Evolutionary conservation across 306 rosid species (phyloP).

Genomic region (Gillenia trifoliata): DNA sequence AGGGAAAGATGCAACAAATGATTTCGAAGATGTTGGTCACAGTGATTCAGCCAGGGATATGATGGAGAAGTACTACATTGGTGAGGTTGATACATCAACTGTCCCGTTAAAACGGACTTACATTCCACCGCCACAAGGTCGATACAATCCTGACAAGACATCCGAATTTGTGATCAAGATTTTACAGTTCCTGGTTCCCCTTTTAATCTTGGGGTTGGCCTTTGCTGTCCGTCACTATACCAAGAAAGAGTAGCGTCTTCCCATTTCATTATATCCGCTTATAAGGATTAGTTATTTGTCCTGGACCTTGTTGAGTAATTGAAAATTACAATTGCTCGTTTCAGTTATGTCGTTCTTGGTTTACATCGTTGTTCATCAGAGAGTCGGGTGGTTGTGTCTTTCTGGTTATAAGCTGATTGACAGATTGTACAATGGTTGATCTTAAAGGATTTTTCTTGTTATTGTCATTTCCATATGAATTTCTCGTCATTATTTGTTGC

Average conservation of each 20-base stretch:
- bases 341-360: neutral
- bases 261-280: neutral
- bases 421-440: neutral
- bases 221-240: slow-evolving; percentile 79
- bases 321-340: slow-evolving; percentile 19
- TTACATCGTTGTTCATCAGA: neutral
- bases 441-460: neutral
- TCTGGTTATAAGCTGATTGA: neutral
- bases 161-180: slow-evolving; percentile 76
- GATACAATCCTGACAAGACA: slow-evolving; percentile 62
- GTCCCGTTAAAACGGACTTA: slow-evolving; percentile 49
- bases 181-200: slow-evolving; percentile 82
- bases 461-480: neutral
- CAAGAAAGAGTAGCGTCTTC: slow-evolving; percentile 50
- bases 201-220: slow-evolving; percentile 84
- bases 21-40: slow-evolving; percentile 97
- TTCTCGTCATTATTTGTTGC: neutral
- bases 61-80: slow-evolving; percentile 84
- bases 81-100: slow-evolving; percentile 71
- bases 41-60: slow-evolving; percentile 85
- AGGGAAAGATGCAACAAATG: slow-evolving; percentile 94
- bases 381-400: neutral
- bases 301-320: neutral
- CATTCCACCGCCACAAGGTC: slow-evolving; percentile 53
- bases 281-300: slow-evolving; percentile 22